Evolutionary conservation across 257 asterid genomes (phyloP).

Genomic region (Primulina huaijiensis): DNA sequence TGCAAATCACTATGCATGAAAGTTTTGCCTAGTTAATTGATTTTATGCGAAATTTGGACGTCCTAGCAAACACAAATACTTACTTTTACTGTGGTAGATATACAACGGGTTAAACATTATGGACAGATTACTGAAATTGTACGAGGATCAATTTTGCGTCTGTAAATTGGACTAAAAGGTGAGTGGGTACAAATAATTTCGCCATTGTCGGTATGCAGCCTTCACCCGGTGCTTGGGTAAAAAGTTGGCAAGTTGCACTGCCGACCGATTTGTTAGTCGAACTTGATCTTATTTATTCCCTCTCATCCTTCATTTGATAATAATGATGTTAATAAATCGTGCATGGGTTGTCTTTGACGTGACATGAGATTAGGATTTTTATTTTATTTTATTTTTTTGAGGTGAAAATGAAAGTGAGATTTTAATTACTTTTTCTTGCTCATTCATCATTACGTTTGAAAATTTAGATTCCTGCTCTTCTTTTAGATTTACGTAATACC

Average conservation of each 20-base stretch:
- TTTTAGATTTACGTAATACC: too few relatives aligned
- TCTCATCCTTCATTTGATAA: neutral
- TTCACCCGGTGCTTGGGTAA: conserved; percentile 27
- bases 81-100: too few relatives aligned
- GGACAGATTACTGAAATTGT: neutral
- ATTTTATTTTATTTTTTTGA: too few relatives aligned
- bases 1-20: too few relatives aligned
- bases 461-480: neutral
- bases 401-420: neutral
- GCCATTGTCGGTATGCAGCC: conserved; percentile 32
- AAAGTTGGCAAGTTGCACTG: conserved; percentile 27
- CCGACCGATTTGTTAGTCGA: conserved; percentile 21
- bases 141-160: neutral
- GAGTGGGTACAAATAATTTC: conserved; percentile 23
- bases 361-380: neutral
- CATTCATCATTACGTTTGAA: neutral
- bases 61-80: too few relatives aligned
- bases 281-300: conserved; percentile 4
- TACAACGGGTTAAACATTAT: too few relatives aligned
- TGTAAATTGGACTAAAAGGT: conserved; percentile 4
- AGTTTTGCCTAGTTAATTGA: too few relatives aligned
- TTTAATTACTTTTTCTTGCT: neutral
- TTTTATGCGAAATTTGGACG: too few relatives aligned
- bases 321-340: neutral
- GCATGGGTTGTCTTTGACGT: neutral